Conservation (phyloP, 768 basidiomycete species). For the Serendipita sp. region DNA sequence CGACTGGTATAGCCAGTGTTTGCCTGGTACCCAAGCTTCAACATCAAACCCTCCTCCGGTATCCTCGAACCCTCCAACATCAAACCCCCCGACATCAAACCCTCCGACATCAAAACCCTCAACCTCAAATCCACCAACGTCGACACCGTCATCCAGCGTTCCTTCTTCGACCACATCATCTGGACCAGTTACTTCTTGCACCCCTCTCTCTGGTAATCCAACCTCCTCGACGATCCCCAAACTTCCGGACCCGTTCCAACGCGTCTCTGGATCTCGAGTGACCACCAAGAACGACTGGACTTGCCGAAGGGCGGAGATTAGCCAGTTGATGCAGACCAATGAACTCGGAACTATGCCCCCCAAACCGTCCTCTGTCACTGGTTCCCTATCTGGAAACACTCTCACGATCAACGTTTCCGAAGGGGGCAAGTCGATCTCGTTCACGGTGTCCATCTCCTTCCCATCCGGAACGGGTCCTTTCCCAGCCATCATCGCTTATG, state of each 20-base stretch:
- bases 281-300: conserved; percentile 31
- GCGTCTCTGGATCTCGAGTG: conserved; percentile 28
- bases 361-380: conserved; percentile 30
- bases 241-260: conserved; percentile 40
- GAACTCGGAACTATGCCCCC: conserved; percentile 36
- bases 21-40: background rate
- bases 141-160: background rate
- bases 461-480: conserved; percentile 31
- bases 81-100: background rate
- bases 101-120: background rate
- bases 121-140: background rate
- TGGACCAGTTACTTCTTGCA: background rate
- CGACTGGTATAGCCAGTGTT: background rate
- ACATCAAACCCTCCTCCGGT: background rate
- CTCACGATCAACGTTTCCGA: conserved; percentile 34
- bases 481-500: conserved; percentile 38
- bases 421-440: conserved; percentile 32
- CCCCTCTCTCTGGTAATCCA: background rate
- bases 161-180: background rate
- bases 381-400: conserved; percentile 27
- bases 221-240: conserved; percentile 14
- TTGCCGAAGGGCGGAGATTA: conserved; percentile 35
- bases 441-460: conserved; percentile 29
- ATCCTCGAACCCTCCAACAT: background rate
- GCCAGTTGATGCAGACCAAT: conserved; percentile 32